Evolutionary conservation across 257 asterid genomes (phyloP).

Genomic region (Galeopsis tetrahit): DNA sequence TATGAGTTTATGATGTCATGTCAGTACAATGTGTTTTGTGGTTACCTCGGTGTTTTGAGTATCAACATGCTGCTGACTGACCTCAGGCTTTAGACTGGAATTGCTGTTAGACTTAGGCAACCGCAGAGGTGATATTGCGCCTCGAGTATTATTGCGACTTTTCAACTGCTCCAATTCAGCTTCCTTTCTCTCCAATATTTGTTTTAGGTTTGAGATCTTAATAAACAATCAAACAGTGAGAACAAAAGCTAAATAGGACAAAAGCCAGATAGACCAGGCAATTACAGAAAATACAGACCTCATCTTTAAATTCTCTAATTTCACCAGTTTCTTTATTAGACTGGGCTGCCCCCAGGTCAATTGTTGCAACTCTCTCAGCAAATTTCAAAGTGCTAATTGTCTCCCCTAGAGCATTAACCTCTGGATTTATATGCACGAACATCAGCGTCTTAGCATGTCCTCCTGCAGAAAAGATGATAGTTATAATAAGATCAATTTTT

Average conservation of each 20-base stretch:
- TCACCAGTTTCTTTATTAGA: conserved; percentile 87
- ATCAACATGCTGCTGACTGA: conserved; percentile 51
- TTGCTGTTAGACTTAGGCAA: conserved; percentile 48
- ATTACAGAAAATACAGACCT: conserved; percentile 53
- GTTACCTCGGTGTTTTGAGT: conserved; percentile 65
- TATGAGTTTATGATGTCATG: not conserved
- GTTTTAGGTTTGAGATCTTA: conserved; percentile 84
- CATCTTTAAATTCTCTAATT: conserved; percentile 75
- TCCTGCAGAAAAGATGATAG: conserved; percentile 38
- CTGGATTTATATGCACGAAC: conserved; percentile 93
- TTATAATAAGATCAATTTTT: conserved; percentile 4
- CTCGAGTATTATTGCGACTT: conserved; percentile 56
- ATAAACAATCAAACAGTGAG: conserved; percentile 34
- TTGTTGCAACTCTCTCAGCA: conserved; percentile 91
- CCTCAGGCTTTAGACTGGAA: conserved; percentile 59
- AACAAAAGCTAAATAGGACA: conserved; percentile 18
- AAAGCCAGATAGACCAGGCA: conserved; percentile 28
- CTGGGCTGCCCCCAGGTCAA: conserved; percentile 83
- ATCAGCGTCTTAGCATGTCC: conserved; percentile 59
- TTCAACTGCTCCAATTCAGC: conserved; percentile 75
- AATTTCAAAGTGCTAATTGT: conserved; percentile 88
- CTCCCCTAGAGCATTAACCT: conserved; percentile 76
- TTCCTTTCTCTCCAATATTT: conserved; percentile 76
- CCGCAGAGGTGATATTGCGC: conserved; percentile 73
- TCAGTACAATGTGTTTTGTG: not conserved